Base-by-base conservation (phyloP, 148 eudicot genomes). In the Mesembryanthemum crystallinum region DNA sequence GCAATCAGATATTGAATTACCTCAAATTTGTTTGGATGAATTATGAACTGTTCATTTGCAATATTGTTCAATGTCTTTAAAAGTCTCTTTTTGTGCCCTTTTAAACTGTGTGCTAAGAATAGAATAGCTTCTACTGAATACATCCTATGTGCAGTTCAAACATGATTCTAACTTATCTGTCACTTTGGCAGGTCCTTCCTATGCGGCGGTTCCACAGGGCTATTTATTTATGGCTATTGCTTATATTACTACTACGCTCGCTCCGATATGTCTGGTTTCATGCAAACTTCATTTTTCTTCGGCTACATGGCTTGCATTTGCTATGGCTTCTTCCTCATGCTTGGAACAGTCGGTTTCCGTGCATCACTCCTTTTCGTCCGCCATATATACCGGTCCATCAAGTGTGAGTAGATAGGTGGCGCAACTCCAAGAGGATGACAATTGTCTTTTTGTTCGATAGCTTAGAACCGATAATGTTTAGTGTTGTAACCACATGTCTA, bases 281-380 rank as follows among this genome's bases (percentile, higher is more conserved):
- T 81, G 84, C 84, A 81, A 81, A 81, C 83, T 11, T 81, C 83
- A 7, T 81, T 81, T 67, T 81, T 81, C 83, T 81, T 81, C 21
- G 83, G 83, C 23, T 81, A 81, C 79, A 81, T 81, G 83, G 83
- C 83, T 17, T 81, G 83, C 80, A 81, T 81, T 28, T 81, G 83
- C 73, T 81, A 81, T 11, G 83, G 83, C 77, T 81, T 81, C 76
- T 81, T 81, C 83, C 83, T 81, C 67, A 81, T 81, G 83, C 83
- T 81, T 3, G 83, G 83, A 23, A 67, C 83, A 64, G 84, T 77
- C 25, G 84, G 81, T 21, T 81, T 81, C 77, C 81, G 74, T 61
- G 81, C 84, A 27, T 45, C 84, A 14, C 84, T 81, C 23, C 67
- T 81, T 28, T 81, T 81, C 8, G 66, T 77, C 70, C 84, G 81